Percentiles rank a stretch among this genome's conserved stretches.
Evolutionary conservation across 495 filamentous ascomycete genomes (phyloP).

Genomic region (Tetracladium setigerum): DNA sequence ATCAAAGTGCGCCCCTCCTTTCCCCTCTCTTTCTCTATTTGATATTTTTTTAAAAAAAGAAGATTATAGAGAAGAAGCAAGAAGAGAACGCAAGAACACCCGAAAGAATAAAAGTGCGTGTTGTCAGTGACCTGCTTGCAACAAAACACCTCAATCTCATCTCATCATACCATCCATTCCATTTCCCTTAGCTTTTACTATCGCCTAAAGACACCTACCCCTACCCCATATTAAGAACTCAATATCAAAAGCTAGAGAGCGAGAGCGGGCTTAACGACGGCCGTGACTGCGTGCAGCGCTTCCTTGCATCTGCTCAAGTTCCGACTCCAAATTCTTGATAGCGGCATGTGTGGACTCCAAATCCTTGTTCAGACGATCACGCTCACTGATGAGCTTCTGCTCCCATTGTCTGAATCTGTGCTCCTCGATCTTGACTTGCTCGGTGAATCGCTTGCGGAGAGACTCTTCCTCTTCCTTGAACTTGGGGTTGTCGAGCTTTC

Average conservation of each 20-base stretch:
- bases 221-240: not conserved
- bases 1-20: not conserved
- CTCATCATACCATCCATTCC: conserved; percentile 5
- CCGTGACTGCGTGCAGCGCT: conserved; percentile 89
- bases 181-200: not conserved
- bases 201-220: not conserved
- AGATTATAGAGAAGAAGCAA: conserved; percentile 1
- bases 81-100: not conserved
- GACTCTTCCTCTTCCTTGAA: conserved; percentile 99
- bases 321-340: conserved; percentile 91
- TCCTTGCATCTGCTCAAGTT: conserved; percentile 90
- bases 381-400: conserved; percentile 97
- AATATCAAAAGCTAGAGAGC: not conserved
- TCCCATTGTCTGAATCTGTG: conserved; percentile 98
- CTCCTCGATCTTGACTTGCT: conserved; percentile 99
- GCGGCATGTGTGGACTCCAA: conserved; percentile 94
- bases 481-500: conserved; percentile 99
- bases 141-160: not conserved
- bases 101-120: conserved; percentile 11
- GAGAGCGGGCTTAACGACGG: conserved; percentile 58
- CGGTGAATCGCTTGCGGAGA: conserved; percentile 95
- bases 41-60: conserved; percentile 8
- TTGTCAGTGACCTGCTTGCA: conserved; percentile 13
- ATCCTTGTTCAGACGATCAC: conserved; percentile 98
- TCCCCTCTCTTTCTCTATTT: not conserved